phyloP scores from a whole-genome alignment of 2,329 filamentous ascomycete genomes.

The Cladophialophora immunda region DNA sequence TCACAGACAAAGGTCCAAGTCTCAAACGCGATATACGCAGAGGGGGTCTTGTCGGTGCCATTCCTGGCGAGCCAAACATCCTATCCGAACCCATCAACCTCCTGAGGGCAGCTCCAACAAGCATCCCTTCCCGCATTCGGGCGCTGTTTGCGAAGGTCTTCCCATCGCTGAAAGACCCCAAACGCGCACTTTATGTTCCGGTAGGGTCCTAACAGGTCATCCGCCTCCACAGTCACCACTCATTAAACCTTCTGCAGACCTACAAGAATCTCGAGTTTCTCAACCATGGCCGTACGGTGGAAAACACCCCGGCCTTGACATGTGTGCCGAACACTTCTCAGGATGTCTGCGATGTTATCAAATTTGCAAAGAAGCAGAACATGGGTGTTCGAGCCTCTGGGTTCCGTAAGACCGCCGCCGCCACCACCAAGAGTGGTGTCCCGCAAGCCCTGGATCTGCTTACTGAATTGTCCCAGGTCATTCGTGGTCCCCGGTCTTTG shows the following conservation, averaged over 20 bases:
- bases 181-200: slow-evolving; percentile 33
- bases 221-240: slow-evolving; percentile 1
- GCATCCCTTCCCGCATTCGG: slow-evolving; percentile 35
- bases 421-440: background rate
- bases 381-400: slow-evolving; percentile 36
- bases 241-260: slow-evolving; percentile 19
- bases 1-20: slow-evolving; percentile 20
- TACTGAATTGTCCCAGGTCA: slow-evolving; percentile 25
- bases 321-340: slow-evolving; percentile 36
- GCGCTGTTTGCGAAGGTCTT: slow-evolving; percentile 28
- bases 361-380: slow-evolving; percentile 35
- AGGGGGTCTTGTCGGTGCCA: slow-evolving; percentile 22
- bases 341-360: slow-evolving; percentile 35
- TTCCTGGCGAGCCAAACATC: slow-evolving; percentile 27
- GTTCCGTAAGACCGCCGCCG: slow-evolving; percentile 31
- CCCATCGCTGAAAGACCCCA: slow-evolving; percentile 30
- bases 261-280: slow-evolving; percentile 35
- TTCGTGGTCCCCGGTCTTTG: slow-evolving; percentile 38
- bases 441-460: slow-evolving; percentile 8
- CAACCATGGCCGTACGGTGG: slow-evolving; percentile 33
- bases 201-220: slow-evolving; percentile 9
- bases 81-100: slow-evolving; percentile 28
- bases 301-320: slow-evolving; percentile 31
- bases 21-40: slow-evolving; percentile 24
- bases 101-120: slow-evolving; percentile 28